A percentile compares a stretch with the other conserved stretches of the same genome.
These are phyloP conservation scores for Nannochloris sp. DNA, from an alignment of 139 green algal species.

Conservation along the genomic window DNA sequence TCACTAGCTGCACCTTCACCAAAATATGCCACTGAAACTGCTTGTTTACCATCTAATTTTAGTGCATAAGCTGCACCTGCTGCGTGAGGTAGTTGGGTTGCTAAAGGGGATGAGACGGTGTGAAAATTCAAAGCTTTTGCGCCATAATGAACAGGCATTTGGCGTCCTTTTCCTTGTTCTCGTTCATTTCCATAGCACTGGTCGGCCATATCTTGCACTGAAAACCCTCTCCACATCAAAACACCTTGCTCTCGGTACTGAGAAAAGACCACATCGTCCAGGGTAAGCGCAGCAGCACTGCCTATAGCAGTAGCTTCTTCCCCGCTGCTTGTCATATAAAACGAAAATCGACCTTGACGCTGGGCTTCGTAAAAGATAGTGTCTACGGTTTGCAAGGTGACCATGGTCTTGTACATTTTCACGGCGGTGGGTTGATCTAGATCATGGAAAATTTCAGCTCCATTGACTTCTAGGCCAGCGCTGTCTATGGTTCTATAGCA, in stretches of 20 bases:
- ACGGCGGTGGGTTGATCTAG: slow-evolving; percentile 31
- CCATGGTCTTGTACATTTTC: slow-evolving; percentile 57
- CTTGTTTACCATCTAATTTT: slow-evolving; percentile 43
- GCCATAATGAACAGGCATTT: slow-evolving; percentile 97
- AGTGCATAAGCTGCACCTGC: slow-evolving; percentile 82
- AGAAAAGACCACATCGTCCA: slow-evolving; percentile 70
- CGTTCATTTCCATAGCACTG: slow-evolving; percentile 77
- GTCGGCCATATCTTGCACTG: slow-evolving; percentile 75
- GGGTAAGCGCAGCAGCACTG: slow-evolving; percentile 66
- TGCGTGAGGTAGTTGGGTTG: slow-evolving; percentile 90
- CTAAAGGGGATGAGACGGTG: slow-evolving; percentile 85
- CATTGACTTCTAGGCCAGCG: slow-evolving; percentile 28
- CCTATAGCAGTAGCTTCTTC: slow-evolving; percentile 83
- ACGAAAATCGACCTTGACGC: slow-evolving; percentile 87
- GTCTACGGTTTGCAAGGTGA: slow-evolving; percentile 70
- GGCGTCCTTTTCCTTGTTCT: slow-evolving; percentile 77
- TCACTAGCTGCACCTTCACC: slow-evolving; percentile 81
- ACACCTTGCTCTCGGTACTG: slow-evolving; percentile 93
- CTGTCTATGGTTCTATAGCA: slow-evolving; percentile 59
- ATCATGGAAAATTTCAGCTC: slow-evolving; percentile 33
- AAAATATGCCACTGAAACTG: slow-evolving; percentile 63
- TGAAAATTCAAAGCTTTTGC: slow-evolving; percentile 67
- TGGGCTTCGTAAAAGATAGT: slow-evolving; percentile 91
- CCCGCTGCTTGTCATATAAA: slow-evolving; percentile 88
- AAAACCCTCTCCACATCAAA: slow-evolving; percentile 84